These are phyloP conservation scores for Bruguiera hainesii DNA, from an alignment of 441 rosid species.

Conservation along the genomic window DNA sequence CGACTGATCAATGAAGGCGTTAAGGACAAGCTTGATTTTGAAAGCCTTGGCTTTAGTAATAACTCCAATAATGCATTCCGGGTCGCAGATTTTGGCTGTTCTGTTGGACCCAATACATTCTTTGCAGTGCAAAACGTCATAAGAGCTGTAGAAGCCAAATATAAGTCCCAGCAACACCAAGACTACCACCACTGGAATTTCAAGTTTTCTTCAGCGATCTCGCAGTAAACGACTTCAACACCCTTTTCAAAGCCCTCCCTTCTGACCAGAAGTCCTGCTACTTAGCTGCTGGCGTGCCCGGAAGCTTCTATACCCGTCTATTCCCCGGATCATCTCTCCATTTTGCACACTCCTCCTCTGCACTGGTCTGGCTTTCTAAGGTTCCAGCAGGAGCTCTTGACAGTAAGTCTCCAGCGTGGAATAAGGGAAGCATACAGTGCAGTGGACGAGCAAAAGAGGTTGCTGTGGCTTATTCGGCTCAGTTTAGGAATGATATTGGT, in stretches of 20 bases:
- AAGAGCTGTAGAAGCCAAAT: conserved; percentile 4
- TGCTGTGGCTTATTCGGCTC: conserved; percentile 22
- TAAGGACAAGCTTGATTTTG: conserved; percentile 8
- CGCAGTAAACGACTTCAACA: conserved; percentile 33
- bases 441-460: conserved; percentile 16
- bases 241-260: conserved; percentile 31
- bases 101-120: conserved; percentile 25
- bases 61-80: background rate
- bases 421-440: conserved; percentile 15
- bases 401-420: conserved; percentile 10
- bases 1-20: conserved; percentile 11
- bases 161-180: background rate
- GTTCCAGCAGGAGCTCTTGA: conserved; percentile 18
- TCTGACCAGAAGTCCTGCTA: background rate
- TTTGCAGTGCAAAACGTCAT: conserved; percentile 20
- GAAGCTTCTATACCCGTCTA: conserved; percentile 25
- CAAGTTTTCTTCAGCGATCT: conserved; percentile 24
- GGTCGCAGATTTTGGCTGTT: conserved; percentile 23
- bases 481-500: conserved; percentile 25
- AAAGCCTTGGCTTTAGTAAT: background rate
- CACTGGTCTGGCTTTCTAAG: conserved; percentile 34
- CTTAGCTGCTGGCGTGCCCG: conserved; percentile 27
- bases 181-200: background rate
- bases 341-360: conserved; percentile 21
- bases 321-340: conserved; percentile 29